Base-by-base conservation (phyloP, 2,329 filamentous ascomycete genomes). In the Paracamarosporium sp. region DNA sequence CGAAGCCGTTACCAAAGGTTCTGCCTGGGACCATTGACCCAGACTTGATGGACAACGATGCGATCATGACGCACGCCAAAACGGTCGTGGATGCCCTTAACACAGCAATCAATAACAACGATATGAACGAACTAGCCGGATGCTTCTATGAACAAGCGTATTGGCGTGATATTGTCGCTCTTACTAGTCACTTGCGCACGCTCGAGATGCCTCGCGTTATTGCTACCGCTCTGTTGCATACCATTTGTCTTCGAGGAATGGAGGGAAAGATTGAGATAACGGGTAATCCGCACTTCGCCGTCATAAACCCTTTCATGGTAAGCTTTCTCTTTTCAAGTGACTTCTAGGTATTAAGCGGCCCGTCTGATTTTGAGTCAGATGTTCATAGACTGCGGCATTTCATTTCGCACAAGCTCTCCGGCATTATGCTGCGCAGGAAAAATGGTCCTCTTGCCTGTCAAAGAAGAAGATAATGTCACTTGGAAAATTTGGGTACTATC, bases 401-500 rank as follows among this genome's bases (percentile, higher is more conserved):
- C 45, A 13, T 48, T 48, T 33, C 24, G n/a, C 2, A 48, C 45
- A 13, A 33, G 7, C 17, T 48, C 45, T 7, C 45, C 45, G 13
- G 24, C 45, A 20, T n/a, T 48, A 22, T 13, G 9, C 3, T 48
- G 45, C 12, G 45, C 45, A 17, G 28, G 45, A n/a, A 33, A 48
- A 33, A 33, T 48, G 24, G 45, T 33, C 27, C 45, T 48, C 28
- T 22, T 48, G 25, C 45, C 45, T 4, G 45, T 48, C 27, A 17
- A 48, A 2, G 50, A 12, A 15, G 22, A 38, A 13, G 46, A 41
- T 7, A 2, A 11, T 2, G 20, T 44, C 5, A 15, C 33, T 20
- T 60, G 57, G 57, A 57, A 60, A 40, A 57, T 60, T 8, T 57
- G 50, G 54, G 48, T 48, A 13, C 20, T 60, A 13, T 45, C 44